A percentile compares a stretch with the other conserved stretches of the same genome.
phyloP scores from a whole-genome alignment of 768 basidiomycete genomes.

The Boletus patriciae region DNA sequence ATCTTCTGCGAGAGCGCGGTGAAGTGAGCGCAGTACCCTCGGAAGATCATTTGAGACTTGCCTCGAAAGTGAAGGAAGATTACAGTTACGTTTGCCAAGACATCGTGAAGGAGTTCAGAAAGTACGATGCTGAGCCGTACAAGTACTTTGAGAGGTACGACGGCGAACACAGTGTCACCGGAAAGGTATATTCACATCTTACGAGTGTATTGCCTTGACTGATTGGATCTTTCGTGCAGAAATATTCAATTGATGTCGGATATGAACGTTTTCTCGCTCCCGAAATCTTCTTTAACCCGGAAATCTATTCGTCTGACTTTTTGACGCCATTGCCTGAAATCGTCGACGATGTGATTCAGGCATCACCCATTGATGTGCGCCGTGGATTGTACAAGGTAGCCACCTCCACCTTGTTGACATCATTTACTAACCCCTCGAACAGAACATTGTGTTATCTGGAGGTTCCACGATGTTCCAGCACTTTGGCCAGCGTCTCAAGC shows the following conservation, averaged over 20 bases:
- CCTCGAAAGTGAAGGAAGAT: slow-evolving; percentile 94
- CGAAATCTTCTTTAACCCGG: slow-evolving; percentile 99
- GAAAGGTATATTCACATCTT: slow-evolving; percentile 57
- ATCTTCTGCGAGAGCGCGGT: slow-evolving; percentile 92
- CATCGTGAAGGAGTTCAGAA: slow-evolving; percentile 97
- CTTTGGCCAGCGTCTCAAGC: slow-evolving; percentile 95
- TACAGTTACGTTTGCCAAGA: slow-evolving; percentile 99
- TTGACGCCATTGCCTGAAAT: slow-evolving; percentile 94
- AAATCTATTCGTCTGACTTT: slow-evolving; percentile 97
- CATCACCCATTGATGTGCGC: slow-evolving; percentile 95
- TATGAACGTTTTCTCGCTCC: slow-evolving; percentile 99
- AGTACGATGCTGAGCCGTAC: slow-evolving; percentile 94
- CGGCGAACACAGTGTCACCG: slow-evolving; percentile 90
- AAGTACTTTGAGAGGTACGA: slow-evolving; percentile 94
- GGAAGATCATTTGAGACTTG: slow-evolving; percentile 90
- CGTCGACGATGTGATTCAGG: slow-evolving; percentile 93
- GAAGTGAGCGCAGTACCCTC: slow-evolving; percentile 89
- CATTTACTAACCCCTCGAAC: neutral
- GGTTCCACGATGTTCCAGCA: slow-evolving; percentile 99
- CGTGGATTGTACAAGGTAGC: slow-evolving; percentile 91
- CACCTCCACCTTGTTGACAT: neutral
- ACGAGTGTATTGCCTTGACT: neutral
- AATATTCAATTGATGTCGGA: slow-evolving; percentile 92
- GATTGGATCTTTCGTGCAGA: slow-evolving; percentile 45
- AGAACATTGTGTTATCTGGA: slow-evolving; percentile 97